These are phyloP conservation scores for Fistulinella cinereoalba DNA, from an alignment of 1,284 basidiomycete genomes.

Conservation along the genomic window DNA sequence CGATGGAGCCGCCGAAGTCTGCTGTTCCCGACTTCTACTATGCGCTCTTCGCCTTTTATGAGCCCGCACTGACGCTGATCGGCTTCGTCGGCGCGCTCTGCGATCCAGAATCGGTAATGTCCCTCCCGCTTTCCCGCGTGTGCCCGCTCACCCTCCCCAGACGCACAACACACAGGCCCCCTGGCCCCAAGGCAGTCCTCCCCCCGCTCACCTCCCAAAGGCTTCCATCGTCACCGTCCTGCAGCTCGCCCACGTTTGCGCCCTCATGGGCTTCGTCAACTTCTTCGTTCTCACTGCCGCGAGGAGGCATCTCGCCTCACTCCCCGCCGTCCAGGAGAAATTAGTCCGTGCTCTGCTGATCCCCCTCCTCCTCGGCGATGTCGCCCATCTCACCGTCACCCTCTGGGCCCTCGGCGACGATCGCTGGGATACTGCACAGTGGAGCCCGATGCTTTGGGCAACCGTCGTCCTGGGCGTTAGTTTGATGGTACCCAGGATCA, in stretches of 20 bases:
- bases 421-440: conserved; percentile 55
- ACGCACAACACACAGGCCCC: conserved; percentile 71
- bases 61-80: conserved; percentile 61
- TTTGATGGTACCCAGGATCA: conserved; percentile 61
- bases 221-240: conserved; percentile 64
- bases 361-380: conserved; percentile 66
- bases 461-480: conserved; percentile 62
- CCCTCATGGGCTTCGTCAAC: conserved; percentile 67
- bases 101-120: conserved; percentile 59
- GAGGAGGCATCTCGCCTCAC: conserved; percentile 53
- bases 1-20: conserved; percentile 44
- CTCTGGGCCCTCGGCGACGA: conserved; percentile 70
- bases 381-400: conserved; percentile 62
- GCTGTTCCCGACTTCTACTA: conserved; percentile 71
- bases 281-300: conserved; percentile 59
- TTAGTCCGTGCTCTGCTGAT: conserved; percentile 59
- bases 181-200: conserved; percentile 51
- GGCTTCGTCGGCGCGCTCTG: conserved; percentile 66
- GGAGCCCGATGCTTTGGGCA: conserved; percentile 66
- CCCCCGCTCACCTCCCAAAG: conserved; percentile 49
- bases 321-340: conserved; percentile 67
- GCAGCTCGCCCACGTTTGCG: conserved; percentile 74
- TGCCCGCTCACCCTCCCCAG: conserved; percentile 33
- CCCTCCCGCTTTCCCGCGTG: conserved; percentile 5
- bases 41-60: conserved; percentile 67